Percentiles rank a stretch among this genome's conserved stretches.
Evolutionary conservation across 1,284 basidiomycete species (phyloP).

Genomic region (Melampsora larici-populina): DNA sequence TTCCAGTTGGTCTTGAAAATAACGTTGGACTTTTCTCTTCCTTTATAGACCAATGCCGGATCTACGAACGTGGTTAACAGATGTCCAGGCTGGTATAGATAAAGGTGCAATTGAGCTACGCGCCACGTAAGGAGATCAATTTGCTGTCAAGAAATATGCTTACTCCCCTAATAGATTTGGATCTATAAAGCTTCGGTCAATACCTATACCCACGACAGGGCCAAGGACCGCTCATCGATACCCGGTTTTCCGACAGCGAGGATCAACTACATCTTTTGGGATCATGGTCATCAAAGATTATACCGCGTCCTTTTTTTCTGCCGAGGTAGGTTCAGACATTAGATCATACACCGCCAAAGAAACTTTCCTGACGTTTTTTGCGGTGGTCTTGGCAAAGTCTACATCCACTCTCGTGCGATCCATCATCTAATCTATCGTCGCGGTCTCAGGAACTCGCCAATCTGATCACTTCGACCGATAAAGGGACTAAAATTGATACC

Average conservation of each 20-base stretch:
- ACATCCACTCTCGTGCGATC: neutral
- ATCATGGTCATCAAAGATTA: neutral
- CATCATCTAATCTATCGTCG: neutral
- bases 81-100: neutral
- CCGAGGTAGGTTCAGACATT: neutral
- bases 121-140: neutral
- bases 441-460: neutral
- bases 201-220: neutral
- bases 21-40: neutral
- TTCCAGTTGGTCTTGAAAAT: neutral
- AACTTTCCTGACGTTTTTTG: neutral
- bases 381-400: neutral
- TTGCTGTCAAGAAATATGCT: neutral
- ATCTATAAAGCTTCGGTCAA: neutral
- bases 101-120: neutral
- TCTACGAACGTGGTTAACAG: neutral
- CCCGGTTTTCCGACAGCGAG: neutral
- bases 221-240: neutral
- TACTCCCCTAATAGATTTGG: too few relatives aligned
- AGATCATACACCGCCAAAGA: neutral
- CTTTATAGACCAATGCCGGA: neutral
- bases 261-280: neutral
- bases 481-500: neutral
- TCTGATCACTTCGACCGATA: neutral
- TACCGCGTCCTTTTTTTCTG: neutral